These are phyloP conservation scores for Saccharomycopsis vini DNA, from an alignment of 805 yeast species.

Conservation along the genomic window DNA sequence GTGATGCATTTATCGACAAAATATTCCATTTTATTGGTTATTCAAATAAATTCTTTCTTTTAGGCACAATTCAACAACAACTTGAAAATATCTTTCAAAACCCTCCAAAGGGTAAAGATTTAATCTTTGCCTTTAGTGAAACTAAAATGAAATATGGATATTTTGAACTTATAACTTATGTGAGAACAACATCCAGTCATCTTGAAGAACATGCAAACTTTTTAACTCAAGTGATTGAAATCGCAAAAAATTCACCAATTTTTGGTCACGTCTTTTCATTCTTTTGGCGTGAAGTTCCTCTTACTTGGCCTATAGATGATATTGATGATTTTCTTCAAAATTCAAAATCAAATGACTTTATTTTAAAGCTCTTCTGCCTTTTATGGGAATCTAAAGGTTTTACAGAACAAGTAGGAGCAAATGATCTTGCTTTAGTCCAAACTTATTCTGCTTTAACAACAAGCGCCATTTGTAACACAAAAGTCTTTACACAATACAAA, in stretches of 20 bases:
- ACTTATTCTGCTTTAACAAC: no score
- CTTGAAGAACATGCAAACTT: background rate
- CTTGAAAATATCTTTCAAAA: background rate
- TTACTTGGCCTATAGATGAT: background rate
- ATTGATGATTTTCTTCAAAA: background rate
- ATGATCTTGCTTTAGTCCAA: no score
- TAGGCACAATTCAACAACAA: background rate
- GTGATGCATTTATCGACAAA: constrained; percentile 4
- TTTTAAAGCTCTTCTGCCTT: no score
- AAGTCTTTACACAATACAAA: no score
- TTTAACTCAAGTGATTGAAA: background rate
- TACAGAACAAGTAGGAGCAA: no score
- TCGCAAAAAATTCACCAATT: background rate
- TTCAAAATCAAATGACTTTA: no score
- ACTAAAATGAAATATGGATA: constrained; percentile 8
- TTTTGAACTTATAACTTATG: background rate
- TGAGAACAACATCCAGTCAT: background rate
- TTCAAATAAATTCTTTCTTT: background rate
- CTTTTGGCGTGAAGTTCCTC: background rate
- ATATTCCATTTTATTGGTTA: background rate
- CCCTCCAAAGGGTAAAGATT: background rate
- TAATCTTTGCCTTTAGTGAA: background rate
- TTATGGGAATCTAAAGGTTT: no score
- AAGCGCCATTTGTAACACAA: no score
- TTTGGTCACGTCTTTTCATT: background rate